Conservation (phyloP, 441 rosid genomes). For the Gossypium laxum region DNA sequence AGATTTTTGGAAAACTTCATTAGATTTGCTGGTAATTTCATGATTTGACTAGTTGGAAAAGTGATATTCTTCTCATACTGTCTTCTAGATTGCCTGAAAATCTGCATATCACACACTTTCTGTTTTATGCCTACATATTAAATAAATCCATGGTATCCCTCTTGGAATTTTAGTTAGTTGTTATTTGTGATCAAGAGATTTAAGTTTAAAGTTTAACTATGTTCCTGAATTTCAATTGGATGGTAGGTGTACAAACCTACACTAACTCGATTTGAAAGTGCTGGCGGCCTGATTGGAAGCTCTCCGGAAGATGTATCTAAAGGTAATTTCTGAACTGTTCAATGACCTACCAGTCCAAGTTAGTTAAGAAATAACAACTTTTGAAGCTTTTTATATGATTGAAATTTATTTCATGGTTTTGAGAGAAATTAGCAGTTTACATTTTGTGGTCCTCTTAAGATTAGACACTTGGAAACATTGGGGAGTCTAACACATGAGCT, state of each 20-base stretch:
- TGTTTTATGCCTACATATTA: not conserved
- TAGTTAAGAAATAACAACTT: not conserved
- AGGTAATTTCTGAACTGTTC: conserved; percentile 39
- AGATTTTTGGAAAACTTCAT: not conserved
- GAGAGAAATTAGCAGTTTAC: not conserved
- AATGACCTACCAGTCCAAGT: not conserved
- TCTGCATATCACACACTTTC: not conserved
- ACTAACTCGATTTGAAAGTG: conserved; percentile 50
- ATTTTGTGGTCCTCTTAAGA: not conserved
- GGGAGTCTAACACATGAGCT: not conserved
- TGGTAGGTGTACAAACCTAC: conserved; percentile 82
- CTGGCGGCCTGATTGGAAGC: conserved; percentile 65
- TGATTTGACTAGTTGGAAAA: conserved; percentile 8
- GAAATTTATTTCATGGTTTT: conserved; percentile 6
- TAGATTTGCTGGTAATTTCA: not conserved
- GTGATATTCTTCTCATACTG: not conserved
- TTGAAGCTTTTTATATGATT: conserved; percentile 1
- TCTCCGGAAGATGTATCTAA: conserved; percentile 71
- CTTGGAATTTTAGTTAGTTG: not conserved
- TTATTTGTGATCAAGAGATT: conserved; percentile 6
- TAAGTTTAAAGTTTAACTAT: conserved; percentile 5
- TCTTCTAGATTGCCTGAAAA: conserved; percentile 4
- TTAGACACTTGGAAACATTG: not conserved
- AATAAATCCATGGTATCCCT: not conserved
- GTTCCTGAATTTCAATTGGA: conserved; percentile 15